A percentile compares a stretch with the other conserved stretches of the same genome.
Conservation (phyloP, 306 rosid genomes). For the Cicer bijugum region DNA sequence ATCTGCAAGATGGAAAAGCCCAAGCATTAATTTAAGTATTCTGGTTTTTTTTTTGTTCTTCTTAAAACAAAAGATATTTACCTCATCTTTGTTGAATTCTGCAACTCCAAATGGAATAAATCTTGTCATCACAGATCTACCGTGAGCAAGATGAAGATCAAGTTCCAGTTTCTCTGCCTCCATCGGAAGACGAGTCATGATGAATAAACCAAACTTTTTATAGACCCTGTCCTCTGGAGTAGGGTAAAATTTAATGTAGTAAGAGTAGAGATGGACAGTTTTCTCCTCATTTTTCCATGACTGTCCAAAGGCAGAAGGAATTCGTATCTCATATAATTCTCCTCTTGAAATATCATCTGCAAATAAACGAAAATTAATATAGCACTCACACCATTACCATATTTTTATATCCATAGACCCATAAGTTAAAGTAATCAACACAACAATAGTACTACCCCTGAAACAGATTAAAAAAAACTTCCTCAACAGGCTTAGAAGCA, state of each 20-base stretch:
- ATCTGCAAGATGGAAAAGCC: constrained; percentile 59
- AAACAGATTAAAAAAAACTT: background rate
- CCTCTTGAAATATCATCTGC: constrained; percentile 65
- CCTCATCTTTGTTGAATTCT: constrained; percentile 75
- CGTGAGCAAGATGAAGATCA: constrained; percentile 87
- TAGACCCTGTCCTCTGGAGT: constrained; percentile 76
- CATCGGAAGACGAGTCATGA: constrained; percentile 66
- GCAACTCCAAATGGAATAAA: constrained; percentile 69
- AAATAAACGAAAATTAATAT: constrained; percentile 37
- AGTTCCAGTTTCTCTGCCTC: constrained; percentile 85
- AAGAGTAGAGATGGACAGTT: constrained; percentile 57
- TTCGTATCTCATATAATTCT: constrained; percentile 77
- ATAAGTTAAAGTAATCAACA: constrained; percentile 27
- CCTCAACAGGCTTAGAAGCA: constrained; percentile 33
- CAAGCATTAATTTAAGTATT: constrained; percentile 29
- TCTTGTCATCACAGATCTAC: constrained; percentile 78
- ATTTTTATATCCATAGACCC: constrained; percentile 5
- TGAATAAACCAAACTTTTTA: constrained; percentile 74
- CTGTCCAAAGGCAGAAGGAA: constrained; percentile 66
- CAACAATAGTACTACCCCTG: constrained; percentile 4
- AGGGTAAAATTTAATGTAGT: constrained; percentile 70
- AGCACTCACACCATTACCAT: constrained; percentile 27
- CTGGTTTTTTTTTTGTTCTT: background rate
- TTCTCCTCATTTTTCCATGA: constrained; percentile 58
- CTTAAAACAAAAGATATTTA: constrained; percentile 41